Percentiles rank a stretch among this genome's conserved stretches.
These are phyloP conservation scores for Nitzschia palea DNA, from an alignment of 108 stramenopile species.

Conservation along the genomic window DNA sequence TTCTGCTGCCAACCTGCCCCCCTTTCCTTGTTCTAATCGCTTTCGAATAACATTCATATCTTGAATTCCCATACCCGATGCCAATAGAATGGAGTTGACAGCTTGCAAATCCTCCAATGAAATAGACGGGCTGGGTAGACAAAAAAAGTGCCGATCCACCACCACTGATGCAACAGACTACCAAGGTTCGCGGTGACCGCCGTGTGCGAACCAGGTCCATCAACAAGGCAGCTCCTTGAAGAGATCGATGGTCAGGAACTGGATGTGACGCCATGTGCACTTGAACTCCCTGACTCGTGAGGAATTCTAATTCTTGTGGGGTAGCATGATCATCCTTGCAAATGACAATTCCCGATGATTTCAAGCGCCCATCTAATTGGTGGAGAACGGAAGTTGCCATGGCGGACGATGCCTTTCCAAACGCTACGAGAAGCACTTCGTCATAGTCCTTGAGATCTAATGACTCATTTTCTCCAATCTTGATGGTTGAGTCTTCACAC, in stretches of 20 bases:
- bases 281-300: slow-evolving; percentile 42
- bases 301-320: slow-evolving; percentile 43
- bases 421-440: slow-evolving; percentile 58
- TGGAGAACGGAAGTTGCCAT: slow-evolving; percentile 71
- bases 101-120: slow-evolving; percentile 61
- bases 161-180: slow-evolving; percentile 76
- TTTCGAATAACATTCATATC: slow-evolving; percentile 87
- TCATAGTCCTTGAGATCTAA: slow-evolving; percentile 54
- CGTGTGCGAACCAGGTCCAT: slow-evolving; percentile 45
- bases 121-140: slow-evolving; percentile 58
- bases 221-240: slow-evolving; percentile 54
- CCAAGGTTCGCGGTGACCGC: slow-evolving; percentile 44
- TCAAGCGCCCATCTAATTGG: slow-evolving; percentile 9
- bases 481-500: slow-evolving; percentile 3
- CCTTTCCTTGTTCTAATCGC: slow-evolving; percentile 76
- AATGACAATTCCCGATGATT: slow-evolving; percentile 66
- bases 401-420: slow-evolving; percentile 84
- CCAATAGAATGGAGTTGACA: slow-evolving; percentile 58
- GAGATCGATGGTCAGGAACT: slow-evolving; percentile 77
- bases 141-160: slow-evolving; percentile 86
- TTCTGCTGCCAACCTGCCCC: slow-evolving; percentile 61
- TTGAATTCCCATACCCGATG: slow-evolving; percentile 78
- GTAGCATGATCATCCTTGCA: slow-evolving; percentile 87
- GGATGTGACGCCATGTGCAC: slow-evolving; percentile 78
- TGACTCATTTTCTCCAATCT: background rate